Conservation (phyloP, 345 rosid genomes). For the Rhodomyrtus tomentosa region DNA sequence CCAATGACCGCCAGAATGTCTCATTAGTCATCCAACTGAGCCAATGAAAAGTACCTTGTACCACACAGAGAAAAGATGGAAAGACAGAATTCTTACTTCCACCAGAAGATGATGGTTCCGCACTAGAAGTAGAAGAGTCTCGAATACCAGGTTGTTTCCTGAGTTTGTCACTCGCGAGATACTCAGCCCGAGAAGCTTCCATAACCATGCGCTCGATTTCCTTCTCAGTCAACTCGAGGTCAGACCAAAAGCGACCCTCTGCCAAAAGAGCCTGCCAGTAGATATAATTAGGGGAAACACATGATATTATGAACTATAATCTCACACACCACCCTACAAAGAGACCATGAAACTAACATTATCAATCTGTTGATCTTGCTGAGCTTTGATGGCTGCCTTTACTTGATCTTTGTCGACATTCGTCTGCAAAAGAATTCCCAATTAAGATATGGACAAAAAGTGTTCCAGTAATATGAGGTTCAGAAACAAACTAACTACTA, state of each 20-base stretch:
- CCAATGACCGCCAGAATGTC: background rate
- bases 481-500: background rate
- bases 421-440: constrained; percentile 36
- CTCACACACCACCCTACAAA: background rate
- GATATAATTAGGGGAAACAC: background rate
- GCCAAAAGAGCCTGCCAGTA: constrained; percentile 75
- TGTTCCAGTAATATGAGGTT: background rate
- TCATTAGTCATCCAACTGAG: background rate
- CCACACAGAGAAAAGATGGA: background rate
- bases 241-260: constrained; percentile 86
- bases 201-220: constrained; percentile 90
- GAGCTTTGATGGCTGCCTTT: constrained; percentile 98
- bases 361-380: constrained; percentile 95
- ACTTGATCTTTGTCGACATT: constrained; percentile 86
- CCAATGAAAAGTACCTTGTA: background rate
- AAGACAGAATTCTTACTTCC: constrained; percentile 49
- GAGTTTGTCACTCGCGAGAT: constrained; percentile 53
- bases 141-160: constrained; percentile 49
- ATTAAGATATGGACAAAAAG: background rate
- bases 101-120: constrained; percentile 97
- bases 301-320: background rate
- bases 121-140: constrained; percentile 68
- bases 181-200: constrained; percentile 98
- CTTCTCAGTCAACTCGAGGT: constrained; percentile 92
- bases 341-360: constrained; percentile 19